A percentile compares a stretch with the other conserved stretches of the same genome.
These are phyloP conservation scores for Rhizoctonia solani DNA, from an alignment of 1,284 basidiomycete species.

Conservation along the genomic window DNA sequence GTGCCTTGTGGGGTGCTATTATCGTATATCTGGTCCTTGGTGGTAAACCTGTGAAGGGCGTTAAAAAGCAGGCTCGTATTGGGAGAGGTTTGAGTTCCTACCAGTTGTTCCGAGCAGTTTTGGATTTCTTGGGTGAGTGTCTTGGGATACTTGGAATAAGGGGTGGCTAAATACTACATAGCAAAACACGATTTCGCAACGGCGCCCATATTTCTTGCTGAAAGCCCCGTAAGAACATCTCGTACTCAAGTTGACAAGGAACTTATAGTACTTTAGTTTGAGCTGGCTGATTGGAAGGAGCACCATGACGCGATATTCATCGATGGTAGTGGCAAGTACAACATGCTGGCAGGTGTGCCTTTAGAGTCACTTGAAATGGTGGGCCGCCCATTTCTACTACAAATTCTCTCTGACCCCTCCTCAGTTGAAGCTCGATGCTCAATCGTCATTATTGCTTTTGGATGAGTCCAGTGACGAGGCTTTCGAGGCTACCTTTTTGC, in stretches of 20 bases:
- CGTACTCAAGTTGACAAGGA: too few species aligned
- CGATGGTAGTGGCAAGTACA: constrained; percentile 78
- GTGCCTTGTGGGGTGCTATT: constrained; percentile 70
- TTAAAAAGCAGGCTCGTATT: constrained; percentile 43
- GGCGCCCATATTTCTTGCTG: constrained; percentile 61
- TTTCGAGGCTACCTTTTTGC: constrained; percentile 77
- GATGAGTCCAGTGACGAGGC: constrained; percentile 58
- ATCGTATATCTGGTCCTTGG: constrained; percentile 75
- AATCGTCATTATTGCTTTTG: constrained; percentile 66
- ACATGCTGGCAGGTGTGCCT: constrained; percentile 80
- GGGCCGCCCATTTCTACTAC: neutral
- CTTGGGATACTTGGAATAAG: neutral
- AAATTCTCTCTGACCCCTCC: neutral
- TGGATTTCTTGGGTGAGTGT: constrained; percentile 74
- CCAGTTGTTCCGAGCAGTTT: constrained; percentile 79
- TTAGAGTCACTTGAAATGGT: constrained; percentile 51
- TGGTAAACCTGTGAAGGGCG: constrained; percentile 45
- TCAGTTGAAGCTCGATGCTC: constrained; percentile 78
- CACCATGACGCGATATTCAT: constrained; percentile 60
- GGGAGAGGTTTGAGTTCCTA: constrained; percentile 82
- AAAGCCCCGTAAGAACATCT: constrained; percentile 50
- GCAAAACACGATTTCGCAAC: constrained; percentile 73
- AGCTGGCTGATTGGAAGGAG: constrained; percentile 58
- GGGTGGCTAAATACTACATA: constrained; percentile 42
- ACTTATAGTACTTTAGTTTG: too few species aligned